Evolutionary conservation across 106 monocot species (phyloP), one percentile per base, ranked within the genome.

Genomic region (Cymbidium sinense): DNA sequence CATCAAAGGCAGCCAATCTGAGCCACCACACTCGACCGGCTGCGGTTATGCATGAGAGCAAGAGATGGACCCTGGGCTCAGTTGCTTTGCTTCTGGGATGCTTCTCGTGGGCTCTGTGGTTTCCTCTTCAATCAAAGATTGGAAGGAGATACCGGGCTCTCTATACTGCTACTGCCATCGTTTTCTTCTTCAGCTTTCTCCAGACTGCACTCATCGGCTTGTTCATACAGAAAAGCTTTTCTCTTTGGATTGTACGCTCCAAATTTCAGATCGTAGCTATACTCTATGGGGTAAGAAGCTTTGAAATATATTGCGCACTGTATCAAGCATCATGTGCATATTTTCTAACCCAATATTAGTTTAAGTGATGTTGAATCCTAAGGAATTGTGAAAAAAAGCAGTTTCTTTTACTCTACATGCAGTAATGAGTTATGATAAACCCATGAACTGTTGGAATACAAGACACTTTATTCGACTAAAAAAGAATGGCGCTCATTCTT

Each of bases 151-250:
- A 58, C 23, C 20, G 58, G 7, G 4, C 58, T 58, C 58, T 58
- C n/a, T 58, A 58, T 58, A 25, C 58, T n/a, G 4, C n/a, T 58
- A 23, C 23, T 58, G 23, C 58, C 23, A n/a, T 58, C 7, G 58
- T 58, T 58, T 58, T 58, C 58, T 58, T 58, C n/a, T 58, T 58
- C 58, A 58, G 58, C 58, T 58, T 58, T 23, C 23, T 58, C 23
- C 58, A 58, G 58, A 58, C 23, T 58, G 58, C 58, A 23, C 20
- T 58, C 23, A 58, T 58, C 58, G 23, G 58, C 23, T 58, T 58
- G 2, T 58, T n/a, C 0, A 58, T 23, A 58, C 58, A 58, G 58
- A 58, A 23, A 23, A 3, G 23, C 58, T 2, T 58, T 23, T 58
- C 58, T 58, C 20, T 4, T 1, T 58, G 58, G 58, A 58, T 58